Evolutionary conservation across 768 basidiomycete genomes (phyloP), one percentile per base, ranked within the genome.

Genomic region (Lactarius akahatsu): DNA sequence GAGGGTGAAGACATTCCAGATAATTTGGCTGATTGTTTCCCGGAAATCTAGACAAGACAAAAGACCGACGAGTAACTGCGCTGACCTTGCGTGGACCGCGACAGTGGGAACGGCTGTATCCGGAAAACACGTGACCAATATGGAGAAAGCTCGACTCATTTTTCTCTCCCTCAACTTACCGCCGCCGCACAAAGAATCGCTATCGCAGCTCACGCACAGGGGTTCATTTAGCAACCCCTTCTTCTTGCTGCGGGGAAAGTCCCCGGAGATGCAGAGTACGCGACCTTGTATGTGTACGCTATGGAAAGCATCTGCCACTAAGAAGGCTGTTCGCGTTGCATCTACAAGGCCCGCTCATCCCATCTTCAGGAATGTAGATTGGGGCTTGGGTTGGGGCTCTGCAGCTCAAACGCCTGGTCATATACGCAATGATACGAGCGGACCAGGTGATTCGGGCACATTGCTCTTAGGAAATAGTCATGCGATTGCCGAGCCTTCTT

Each of bases 381-480:
- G 60, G 56, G 67, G 73, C 70, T 66, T 67, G 73, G 74, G 62
- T 50, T 23, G 69, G 67, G 69, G 67, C 68, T 70, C 67, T 70
- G 69, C 63, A 30, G 74, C 73, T 77, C 79, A 77, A 73, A 72
- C 59, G 78, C 78, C 81, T 82, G 81, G 72, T 77, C 75, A 72
- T 76, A 75, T 47, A 76, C 78, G 88, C 88, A 80, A 91, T 91
- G 90, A 92, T 86, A 90, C 74, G 90, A 92, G 90, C 85, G 74
- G 75, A 73, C 75, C 72, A 78, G 76, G 74, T 75, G 76, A 26
- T 75, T 38, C 81, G 81, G 77, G 70, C 73, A 77, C 73, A 85
- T 90, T 92, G 82, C 90, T 92, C 90, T 89, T 92, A 87, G 86
- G 81, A 78, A 50, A 91, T 75, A 92, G 90, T 90, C 84, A 92